phyloP scores from a whole-genome alignment of 2,329 filamentous ascomycete species.

The Penicillium freii region DNA sequence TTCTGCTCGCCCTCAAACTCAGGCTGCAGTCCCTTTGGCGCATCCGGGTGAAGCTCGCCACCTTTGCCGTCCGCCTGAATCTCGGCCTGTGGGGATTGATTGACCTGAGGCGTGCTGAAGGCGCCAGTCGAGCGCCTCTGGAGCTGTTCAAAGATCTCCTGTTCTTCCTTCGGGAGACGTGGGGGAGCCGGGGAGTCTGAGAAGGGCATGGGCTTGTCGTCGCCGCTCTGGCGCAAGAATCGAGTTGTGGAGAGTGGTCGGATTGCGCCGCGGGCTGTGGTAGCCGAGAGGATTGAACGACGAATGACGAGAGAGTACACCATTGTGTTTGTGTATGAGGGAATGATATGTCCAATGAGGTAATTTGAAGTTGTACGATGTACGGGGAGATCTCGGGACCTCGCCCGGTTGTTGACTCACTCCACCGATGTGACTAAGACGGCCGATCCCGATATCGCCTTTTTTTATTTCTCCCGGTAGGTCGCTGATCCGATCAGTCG shows the following conservation, averaged over 20 bases:
- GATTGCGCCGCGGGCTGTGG: conserved; percentile 23
- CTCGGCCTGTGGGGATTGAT: conserved; percentile 50
- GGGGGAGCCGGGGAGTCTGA: conserved; percentile 67
- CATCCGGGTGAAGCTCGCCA: conserved; percentile 67
- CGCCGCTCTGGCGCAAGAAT: conserved; percentile 21
- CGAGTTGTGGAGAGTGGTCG: conserved; percentile 31
- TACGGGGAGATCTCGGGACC: neutral
- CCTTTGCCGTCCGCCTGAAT: conserved; percentile 58
- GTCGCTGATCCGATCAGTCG: conserved; percentile 2
- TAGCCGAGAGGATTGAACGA: conserved; percentile 47
- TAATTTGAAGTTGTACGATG: conserved; percentile 11
- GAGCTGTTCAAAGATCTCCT: conserved; percentile 85
- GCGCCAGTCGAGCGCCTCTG: conserved; percentile 74
- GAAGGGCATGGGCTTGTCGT: conserved; percentile 36
- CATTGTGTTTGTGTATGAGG: conserved; percentile 22
- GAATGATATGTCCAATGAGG: conserved; percentile 14
- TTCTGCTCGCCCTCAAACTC: conserved; percentile 93
- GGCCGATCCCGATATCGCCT: conserved; percentile 31
- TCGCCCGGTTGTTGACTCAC: conserved; percentile 2
- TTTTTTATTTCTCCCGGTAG: conserved; percentile 21
- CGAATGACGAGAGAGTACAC: conserved; percentile 19
- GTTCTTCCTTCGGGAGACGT: conserved; percentile 80
- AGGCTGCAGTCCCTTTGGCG: conserved; percentile 73
- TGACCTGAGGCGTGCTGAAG: conserved; percentile 66
- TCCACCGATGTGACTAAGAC: conserved; percentile 14